Percentiles rank a stretch among this genome's conserved stretches.
These are phyloP conservation scores for Nissolia schottii DNA, from an alignment of 306 rosid species.

Conservation along the genomic window DNA sequence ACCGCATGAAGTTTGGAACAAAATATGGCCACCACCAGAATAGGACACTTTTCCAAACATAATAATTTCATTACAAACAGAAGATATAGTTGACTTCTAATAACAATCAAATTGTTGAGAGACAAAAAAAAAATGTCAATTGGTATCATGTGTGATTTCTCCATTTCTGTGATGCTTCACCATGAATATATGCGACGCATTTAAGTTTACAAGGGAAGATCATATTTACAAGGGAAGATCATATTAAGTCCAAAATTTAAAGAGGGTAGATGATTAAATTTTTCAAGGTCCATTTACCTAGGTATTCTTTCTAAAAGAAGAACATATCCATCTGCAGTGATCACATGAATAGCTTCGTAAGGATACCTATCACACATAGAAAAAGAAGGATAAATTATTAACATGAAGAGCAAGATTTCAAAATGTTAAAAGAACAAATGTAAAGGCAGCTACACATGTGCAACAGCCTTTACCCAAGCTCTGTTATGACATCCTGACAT, in stretches of 20 bases:
- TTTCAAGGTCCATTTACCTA: conserved; percentile 40
- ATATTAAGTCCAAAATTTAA: neutral
- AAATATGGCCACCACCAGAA: neutral
- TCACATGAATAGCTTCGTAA: conserved; percentile 79
- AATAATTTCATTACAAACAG: neutral
- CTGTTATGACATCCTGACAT: conserved; percentile 93
- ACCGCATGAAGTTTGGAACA: neutral
- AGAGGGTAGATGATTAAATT: neutral
- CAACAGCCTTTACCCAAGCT: conserved; percentile 64
- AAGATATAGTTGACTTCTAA: neutral
- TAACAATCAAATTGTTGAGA: neutral
- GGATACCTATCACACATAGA: conserved; percentile 58
- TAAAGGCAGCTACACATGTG: neutral
- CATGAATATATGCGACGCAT: neutral
- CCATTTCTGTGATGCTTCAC: neutral
- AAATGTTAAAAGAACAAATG: conserved; percentile 3
- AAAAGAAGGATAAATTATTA: conserved; percentile 10
- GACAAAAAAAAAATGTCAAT: neutral
- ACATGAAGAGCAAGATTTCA: neutral
- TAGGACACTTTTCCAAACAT: neutral
- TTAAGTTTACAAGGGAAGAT: neutral
- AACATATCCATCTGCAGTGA: conserved; percentile 86
- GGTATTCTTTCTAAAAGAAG: conserved; percentile 93
- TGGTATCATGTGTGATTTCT: neutral
- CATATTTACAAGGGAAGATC: too few relatives aligned